phyloP scores from a whole-genome alignment of 352 stramenopile genomes.

The Lagenidium giganteum region DNA sequence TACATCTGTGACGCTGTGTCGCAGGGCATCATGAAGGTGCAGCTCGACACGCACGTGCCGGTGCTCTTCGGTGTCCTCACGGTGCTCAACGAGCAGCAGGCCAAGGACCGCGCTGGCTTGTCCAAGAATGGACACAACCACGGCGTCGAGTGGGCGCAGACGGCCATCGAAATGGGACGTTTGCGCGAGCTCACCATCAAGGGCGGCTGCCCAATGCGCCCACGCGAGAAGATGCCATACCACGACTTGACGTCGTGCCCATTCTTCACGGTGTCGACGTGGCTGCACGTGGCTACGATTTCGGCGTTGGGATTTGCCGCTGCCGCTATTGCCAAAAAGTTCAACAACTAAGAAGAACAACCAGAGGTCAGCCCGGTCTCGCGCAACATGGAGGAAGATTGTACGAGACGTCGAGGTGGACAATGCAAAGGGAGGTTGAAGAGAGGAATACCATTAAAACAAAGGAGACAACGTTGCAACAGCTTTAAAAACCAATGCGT shows the following conservation, averaged over 20 bases:
- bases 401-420: too few relatives aligned
- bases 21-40: slow-evolving; percentile 96
- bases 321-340: slow-evolving; percentile 48
- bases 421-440: slow-evolving; percentile 2
- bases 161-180: slow-evolving; percentile 94
- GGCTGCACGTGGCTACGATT: slow-evolving; percentile 68
- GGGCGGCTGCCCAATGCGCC: slow-evolving; percentile 65
- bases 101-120: slow-evolving; percentile 86
- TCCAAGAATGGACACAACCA: slow-evolving; percentile 91
- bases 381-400: too few relatives aligned
- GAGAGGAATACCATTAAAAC: slow-evolving; percentile 1
- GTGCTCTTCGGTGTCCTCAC: slow-evolving; percentile 94
- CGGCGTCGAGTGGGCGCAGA: slow-evolving; percentile 95
- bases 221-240: slow-evolving; percentile 60
- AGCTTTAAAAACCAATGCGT: slow-evolving; percentile 44
- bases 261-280: slow-evolving; percentile 75
- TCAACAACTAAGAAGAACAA: slow-evolving; percentile 9
- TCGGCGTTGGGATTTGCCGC: slow-evolving; percentile 44
- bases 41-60: slow-evolving; percentile 85
- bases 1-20: slow-evolving; percentile 98
- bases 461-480: not conserved
- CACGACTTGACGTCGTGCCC: slow-evolving; percentile 67
- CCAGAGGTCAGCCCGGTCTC: too few relatives aligned
- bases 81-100: slow-evolving; percentile 95
- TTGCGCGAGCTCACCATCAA: slow-evolving; percentile 69